These are phyloP conservation scores for Meredithiella fracta DNA, from an alignment of 2,329 filamentous ascomycete species.

Conservation along the genomic window DNA sequence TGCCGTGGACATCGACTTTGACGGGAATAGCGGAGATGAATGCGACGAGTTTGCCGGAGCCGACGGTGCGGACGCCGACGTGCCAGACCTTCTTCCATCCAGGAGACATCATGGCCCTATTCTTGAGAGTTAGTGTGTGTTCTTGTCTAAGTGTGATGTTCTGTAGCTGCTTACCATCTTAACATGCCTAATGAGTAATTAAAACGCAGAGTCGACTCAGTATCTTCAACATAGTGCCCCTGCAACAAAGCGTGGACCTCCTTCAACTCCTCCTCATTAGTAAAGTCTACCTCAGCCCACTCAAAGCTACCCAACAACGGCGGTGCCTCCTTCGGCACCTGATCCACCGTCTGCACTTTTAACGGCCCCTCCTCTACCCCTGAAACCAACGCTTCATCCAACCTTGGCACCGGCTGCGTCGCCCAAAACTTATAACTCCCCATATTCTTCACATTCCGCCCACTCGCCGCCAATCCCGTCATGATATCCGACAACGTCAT, in stretches of 20 bases:
- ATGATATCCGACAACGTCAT: constrained; percentile 55
- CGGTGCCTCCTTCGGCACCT: constrained; percentile 62
- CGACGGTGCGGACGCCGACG: constrained; percentile 71
- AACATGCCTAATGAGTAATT: constrained; percentile 83
- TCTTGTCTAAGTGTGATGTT: neutral
- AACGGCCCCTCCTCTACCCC: constrained; percentile 65
- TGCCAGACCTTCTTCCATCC: constrained; percentile 94
- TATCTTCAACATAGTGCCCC: constrained; percentile 93
- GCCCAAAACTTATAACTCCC: constrained; percentile 97
- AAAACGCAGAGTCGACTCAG: constrained; percentile 94
- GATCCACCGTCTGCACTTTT: constrained; percentile 51
- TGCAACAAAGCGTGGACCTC: constrained; percentile 86
- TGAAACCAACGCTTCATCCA: constrained; percentile 35
- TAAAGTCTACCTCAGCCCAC: constrained; percentile 83
- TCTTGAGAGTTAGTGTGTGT: neutral
- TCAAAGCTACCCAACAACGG: constrained; percentile 71
- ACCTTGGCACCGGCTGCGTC: constrained; percentile 85
- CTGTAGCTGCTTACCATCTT: constrained; percentile 48
- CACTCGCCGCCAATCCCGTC: constrained; percentile 57
- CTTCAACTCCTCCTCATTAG: constrained; percentile 58
- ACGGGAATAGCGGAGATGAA: constrained; percentile 93
- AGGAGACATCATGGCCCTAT: constrained; percentile 83
- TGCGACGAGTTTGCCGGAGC: constrained; percentile 75
- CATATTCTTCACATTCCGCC: constrained; percentile 92
- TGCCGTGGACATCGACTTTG: constrained; percentile 61